Conservation (phyloP, 116 monocot species). For the Trichopus zeylanicus region DNA sequence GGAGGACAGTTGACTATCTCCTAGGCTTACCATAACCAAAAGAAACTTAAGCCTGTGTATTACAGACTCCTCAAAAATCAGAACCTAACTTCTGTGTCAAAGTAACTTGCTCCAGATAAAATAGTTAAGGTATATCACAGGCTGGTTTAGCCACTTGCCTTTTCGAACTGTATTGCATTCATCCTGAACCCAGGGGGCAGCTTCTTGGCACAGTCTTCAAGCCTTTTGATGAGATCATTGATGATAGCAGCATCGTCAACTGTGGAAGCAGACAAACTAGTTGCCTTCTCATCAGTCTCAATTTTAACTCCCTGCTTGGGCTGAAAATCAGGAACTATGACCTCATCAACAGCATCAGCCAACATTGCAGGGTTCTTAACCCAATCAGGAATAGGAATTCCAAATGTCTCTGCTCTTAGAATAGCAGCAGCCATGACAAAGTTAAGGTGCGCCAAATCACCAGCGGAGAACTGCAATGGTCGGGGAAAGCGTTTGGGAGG, state of each 20-base stretch:
- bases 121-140: neutral
- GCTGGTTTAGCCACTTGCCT: too few species aligned
- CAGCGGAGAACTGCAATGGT: slow-evolving; percentile 29
- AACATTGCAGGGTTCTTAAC: slow-evolving; percentile 10
- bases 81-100: too few species aligned
- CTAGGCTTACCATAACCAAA: too few species aligned
- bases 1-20: too few species aligned
- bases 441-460: slow-evolving; percentile 20
- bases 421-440: slow-evolving; percentile 28
- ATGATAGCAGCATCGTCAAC: slow-evolving; percentile 32
- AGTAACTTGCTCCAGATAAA: neutral
- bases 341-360: slow-evolving; percentile 25
- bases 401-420: slow-evolving; percentile 33
- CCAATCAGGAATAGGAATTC: slow-evolving; percentile 31
- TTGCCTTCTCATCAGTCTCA: slow-evolving; percentile 37
- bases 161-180: slow-evolving; percentile 45
- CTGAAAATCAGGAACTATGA: slow-evolving; percentile 29
- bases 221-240: slow-evolving; percentile 17
- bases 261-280: slow-evolving; percentile 21
- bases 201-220: slow-evolving; percentile 26
- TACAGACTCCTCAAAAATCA: too few species aligned
- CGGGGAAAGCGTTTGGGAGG: slow-evolving; percentile 45
- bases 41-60: too few species aligned
- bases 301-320: slow-evolving; percentile 37
- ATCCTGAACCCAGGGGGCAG: slow-evolving; percentile 28